phyloP scores from a whole-genome alignment of 2,329 filamentous ascomycete species.

The Myriosclerotinia scirpicola region DNA sequence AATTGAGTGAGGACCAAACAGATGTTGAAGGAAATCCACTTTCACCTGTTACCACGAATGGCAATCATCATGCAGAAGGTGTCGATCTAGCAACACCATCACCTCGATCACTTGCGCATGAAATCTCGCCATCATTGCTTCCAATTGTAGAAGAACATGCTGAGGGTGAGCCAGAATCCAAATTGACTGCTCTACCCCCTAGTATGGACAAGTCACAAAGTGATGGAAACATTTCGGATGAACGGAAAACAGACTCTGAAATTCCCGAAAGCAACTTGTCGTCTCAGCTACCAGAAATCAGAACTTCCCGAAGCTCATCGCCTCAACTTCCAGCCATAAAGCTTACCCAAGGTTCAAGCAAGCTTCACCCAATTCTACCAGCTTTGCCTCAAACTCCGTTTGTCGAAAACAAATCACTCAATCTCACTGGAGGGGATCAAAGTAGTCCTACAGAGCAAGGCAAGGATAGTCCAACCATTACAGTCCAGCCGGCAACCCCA shows the following conservation, averaged over 20 bases:
- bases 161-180: slow-evolving; percentile 24
- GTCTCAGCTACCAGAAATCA: not conserved
- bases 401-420: slow-evolving; percentile 27
- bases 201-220: slow-evolving; percentile 1
- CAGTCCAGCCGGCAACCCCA: slow-evolving; percentile 33
- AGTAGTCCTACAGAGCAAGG: slow-evolving; percentile 10
- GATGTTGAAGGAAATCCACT: slow-evolving; percentile 27
- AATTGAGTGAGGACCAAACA: slow-evolving; percentile 33
- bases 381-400: slow-evolving; percentile 27
- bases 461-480: slow-evolving; percentile 30
- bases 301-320: not conserved
- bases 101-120: slow-evolving; percentile 25
- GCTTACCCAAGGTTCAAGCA: not conserved
- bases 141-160: slow-evolving; percentile 35
- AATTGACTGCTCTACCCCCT: slow-evolving; percentile 19
- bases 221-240: slow-evolving; percentile 6
- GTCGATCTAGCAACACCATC: slow-evolving; percentile 24
- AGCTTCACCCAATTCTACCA: slow-evolving; percentile 10
- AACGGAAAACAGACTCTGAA: not conserved
- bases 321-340: not conserved
- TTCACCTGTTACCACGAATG: slow-evolving; percentile 29
- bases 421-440: slow-evolving; percentile 8
- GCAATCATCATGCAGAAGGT: slow-evolving; percentile 21
- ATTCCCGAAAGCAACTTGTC: not conserved
- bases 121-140: slow-evolving; percentile 32